phyloP scores from a whole-genome alignment of 2,329 filamentous ascomycete genomes.

The Niveomyces coronatus region DNA sequence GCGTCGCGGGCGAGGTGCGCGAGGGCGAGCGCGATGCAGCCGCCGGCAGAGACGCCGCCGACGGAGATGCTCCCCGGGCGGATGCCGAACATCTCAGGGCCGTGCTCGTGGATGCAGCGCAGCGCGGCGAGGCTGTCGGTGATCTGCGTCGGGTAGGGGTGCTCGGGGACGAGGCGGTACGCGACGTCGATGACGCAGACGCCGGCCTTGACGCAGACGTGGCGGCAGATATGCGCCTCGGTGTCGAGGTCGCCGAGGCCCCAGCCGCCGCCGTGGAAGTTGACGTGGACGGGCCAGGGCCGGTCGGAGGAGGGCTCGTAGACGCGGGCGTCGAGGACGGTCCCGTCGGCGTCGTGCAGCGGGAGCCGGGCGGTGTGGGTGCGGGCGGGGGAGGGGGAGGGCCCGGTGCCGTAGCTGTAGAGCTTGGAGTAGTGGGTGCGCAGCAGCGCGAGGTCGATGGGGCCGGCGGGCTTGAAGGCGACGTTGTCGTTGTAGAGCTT shows the following conservation, averaged over 20 bases:
- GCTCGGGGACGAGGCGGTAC: slow-evolving; percentile 42
- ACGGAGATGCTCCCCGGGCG: slow-evolving; percentile 27
- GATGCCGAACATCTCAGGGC: slow-evolving; percentile 27
- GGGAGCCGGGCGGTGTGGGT: slow-evolving; percentile 28
- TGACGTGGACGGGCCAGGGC: slow-evolving; percentile 36
- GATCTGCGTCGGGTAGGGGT: slow-evolving; percentile 35
- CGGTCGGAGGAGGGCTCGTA: slow-evolving; percentile 32
- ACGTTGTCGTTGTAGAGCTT: slow-evolving; percentile 37
- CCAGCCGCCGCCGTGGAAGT: slow-evolving; percentile 41
- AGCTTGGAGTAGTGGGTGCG: slow-evolving; percentile 32
- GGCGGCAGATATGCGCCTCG: slow-evolving; percentile 37
- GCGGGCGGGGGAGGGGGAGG: slow-evolving; percentile 29
- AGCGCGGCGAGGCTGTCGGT: slow-evolving; percentile 39
- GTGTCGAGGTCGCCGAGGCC: slow-evolving; percentile 39
- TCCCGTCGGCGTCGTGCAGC: slow-evolving; percentile 19
- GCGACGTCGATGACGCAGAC: slow-evolving; percentile 39
- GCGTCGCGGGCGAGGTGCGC: slow-evolving; percentile 31
- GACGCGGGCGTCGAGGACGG: slow-evolving; percentile 30
- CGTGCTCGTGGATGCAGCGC: slow-evolving; percentile 26
- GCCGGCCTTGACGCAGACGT: slow-evolving; percentile 31
- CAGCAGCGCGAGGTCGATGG: slow-evolving; percentile 28
- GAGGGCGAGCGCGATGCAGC: slow-evolving; percentile 26
- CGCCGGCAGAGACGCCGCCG: slow-evolving; percentile 37
- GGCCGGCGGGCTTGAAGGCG: slow-evolving; percentile 28
- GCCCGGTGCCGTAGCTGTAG: slow-evolving; percentile 33